A percentile compares a stretch with the other conserved stretches of the same genome.
Evolutionary conservation across 2,329 filamentous ascomycete species (phyloP).

Genomic region (Phialocephala subalpina): DNA sequence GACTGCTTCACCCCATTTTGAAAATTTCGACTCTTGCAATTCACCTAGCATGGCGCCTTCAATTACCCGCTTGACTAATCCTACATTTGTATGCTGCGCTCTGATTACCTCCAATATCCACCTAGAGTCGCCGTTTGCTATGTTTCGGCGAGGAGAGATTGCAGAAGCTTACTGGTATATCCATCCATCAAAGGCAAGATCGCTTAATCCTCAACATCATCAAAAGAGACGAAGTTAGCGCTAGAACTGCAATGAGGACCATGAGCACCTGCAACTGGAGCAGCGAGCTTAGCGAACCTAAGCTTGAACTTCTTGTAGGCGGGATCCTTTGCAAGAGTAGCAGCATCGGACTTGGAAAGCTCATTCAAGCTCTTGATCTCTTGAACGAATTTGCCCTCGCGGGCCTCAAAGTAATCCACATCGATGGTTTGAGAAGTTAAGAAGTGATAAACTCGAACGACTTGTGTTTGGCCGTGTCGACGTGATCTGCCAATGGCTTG

Average conservation of each 20-base stretch:
- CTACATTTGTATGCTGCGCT: no score
- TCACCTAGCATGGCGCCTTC: no score
- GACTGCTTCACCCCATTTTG: no score
- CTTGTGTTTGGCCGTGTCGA: conserved; percentile 63
- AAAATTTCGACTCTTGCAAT: no score
- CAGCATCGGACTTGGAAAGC: neutral
- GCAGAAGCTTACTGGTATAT: neutral
- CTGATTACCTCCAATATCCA: no score
- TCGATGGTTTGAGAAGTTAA: conserved; percentile 31
- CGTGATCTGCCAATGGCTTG: conserved; percentile 69
- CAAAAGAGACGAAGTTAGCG: neutral
- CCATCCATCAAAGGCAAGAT: neutral
- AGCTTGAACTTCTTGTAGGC: neutral
- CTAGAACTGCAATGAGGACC: neutral
- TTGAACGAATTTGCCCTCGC: conserved; percentile 8
- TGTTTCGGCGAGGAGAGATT: neutral
- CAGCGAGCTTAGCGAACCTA: neutral
- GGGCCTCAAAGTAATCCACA: conserved; percentile 28
- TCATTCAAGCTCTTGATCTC: neutral
- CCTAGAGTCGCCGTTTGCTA: neutral
- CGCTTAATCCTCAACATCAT: neutral
- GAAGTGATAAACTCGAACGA: conserved; percentile 61
- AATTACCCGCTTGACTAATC: no score
- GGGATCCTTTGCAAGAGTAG: neutral
- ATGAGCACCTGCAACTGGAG: neutral